These are phyloP conservation scores for Dactylonectria estremocensis DNA, from an alignment of 2,329 filamentous ascomycete species.

Conservation along the genomic window DNA sequence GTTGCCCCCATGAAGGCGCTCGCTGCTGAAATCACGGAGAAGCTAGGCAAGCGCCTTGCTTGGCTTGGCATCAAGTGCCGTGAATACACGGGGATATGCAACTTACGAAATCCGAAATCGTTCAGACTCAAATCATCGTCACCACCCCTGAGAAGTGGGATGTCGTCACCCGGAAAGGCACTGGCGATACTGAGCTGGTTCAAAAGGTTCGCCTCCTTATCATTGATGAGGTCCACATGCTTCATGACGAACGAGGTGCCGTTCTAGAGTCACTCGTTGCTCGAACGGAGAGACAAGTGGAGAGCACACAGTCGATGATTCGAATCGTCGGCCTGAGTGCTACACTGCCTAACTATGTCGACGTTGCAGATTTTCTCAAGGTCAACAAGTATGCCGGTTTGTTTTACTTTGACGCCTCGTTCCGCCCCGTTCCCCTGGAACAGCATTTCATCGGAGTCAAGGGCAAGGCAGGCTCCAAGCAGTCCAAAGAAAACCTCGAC, in stretches of 20 bases:
- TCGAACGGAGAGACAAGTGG: conserved; percentile 94
- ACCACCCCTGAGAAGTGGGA: conserved; percentile 99
- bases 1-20: conserved; percentile 99
- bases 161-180: conserved; percentile 96
- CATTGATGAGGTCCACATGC: conserved; percentile 99
- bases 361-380: conserved; percentile 96
- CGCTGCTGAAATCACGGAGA: conserved; percentile 95
- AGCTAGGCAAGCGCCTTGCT: conserved; percentile 89
- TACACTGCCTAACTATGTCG: conserved; percentile 95
- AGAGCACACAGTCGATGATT: conserved; percentile 97
- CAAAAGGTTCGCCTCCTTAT: conserved; percentile 97
- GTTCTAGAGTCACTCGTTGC: conserved; percentile 97
- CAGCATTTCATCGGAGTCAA: conserved; percentile 98
- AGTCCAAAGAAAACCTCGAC: conserved; percentile 91
- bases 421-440: conserved; percentile 94
- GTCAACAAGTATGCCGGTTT: conserved; percentile 94
- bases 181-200: conserved; percentile 95
- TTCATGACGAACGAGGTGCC: conserved; percentile 96
- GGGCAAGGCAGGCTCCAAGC: conserved; percentile 86
- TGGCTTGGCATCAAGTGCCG: conserved; percentile 95
- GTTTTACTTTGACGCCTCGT: conserved; percentile 97
- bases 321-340: conserved; percentile 96
- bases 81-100: conserved; percentile 99
- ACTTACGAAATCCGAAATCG: conserved; percentile 94
- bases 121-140: conserved; percentile 97